phyloP scores from a whole-genome alignment of 441 rosid genomes.

The Pelargonium cotyledonis region DNA sequence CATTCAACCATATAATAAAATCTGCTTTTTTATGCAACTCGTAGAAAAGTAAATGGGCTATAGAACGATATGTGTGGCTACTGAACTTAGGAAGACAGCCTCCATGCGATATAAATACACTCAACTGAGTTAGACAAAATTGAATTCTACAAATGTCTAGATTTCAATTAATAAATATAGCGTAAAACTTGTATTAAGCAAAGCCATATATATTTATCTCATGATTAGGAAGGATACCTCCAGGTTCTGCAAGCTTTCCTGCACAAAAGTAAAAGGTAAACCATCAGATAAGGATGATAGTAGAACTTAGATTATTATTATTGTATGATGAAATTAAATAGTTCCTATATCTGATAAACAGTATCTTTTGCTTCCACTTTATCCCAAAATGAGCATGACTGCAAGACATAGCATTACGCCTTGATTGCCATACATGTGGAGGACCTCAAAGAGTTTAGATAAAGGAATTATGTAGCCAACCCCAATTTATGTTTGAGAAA shows the following conservation, averaged over 20 bases:
- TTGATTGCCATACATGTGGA: background rate
- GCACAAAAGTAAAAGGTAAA: constrained; percentile 34
- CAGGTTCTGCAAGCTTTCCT: constrained; percentile 84
- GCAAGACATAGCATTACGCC: background rate
- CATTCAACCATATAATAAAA: background rate
- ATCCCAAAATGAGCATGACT: background rate
- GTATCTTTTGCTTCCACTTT: background rate
- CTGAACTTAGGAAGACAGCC: background rate
- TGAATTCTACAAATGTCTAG: background rate
- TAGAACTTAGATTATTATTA: background rate
- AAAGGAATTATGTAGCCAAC: background rate
- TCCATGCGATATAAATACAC: background rate
- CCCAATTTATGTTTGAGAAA: background rate
- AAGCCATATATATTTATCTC: background rate
- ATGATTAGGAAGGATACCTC: constrained; percentile 47
- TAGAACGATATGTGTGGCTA: too few species aligned
- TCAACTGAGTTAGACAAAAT: background rate
- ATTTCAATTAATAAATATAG: background rate
- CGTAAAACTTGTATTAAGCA: background rate
- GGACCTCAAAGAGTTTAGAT: background rate
- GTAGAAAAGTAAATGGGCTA: background rate
- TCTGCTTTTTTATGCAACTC: background rate
- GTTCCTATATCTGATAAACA: background rate
- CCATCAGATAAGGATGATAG: constrained; percentile 17
- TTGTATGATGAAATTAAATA: background rate